Conservation (phyloP, 1,284 basidiomycete genomes). For the Marasmius oreades region DNA sequence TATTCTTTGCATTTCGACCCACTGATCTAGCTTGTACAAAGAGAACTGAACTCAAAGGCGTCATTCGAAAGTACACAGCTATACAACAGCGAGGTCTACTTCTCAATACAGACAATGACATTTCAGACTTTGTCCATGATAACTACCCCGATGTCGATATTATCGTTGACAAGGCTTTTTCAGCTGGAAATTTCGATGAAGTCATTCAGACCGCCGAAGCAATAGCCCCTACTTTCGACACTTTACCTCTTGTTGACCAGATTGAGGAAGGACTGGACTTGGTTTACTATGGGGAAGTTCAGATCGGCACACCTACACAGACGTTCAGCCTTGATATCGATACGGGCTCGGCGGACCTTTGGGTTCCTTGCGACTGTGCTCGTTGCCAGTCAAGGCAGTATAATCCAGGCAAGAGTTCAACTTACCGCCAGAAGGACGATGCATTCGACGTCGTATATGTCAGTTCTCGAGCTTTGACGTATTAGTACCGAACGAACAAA, state of each 20-base stretch:
- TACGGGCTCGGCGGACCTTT: conserved; percentile 60
- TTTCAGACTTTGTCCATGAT: conserved; percentile 3
- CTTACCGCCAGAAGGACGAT: conserved; percentile 30
- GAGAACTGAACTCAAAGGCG: conserved; percentile 1
- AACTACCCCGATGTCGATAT: conserved; percentile 19
- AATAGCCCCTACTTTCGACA: conserved; percentile 8
- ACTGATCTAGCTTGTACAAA: background rate
- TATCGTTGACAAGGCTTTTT: conserved; percentile 24
- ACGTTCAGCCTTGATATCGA: conserved; percentile 48
- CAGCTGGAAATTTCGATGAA: conserved; percentile 20
- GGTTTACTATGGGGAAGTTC: conserved; percentile 47
- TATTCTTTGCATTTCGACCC: background rate
- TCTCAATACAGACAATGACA: conserved; percentile 5
- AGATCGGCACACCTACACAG: conserved; percentile 47
- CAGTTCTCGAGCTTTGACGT: conserved; percentile 22
- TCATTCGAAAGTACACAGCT: conserved; percentile 2
- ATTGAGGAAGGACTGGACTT: conserved; percentile 36
- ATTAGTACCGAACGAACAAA: conserved; percentile 10
- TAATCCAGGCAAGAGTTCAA: conserved; percentile 30
- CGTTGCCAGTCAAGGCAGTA: conserved; percentile 26
- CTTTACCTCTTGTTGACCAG: conserved; percentile 37
- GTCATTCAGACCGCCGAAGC: background rate
- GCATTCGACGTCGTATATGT: conserved; percentile 57
- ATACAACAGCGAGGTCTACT: background rate
- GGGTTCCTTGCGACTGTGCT: conserved; percentile 43